phyloP scores from a whole-genome alignment of 495 filamentous ascomycete genomes.

The Hyaloscypha bicolor region DNA sequence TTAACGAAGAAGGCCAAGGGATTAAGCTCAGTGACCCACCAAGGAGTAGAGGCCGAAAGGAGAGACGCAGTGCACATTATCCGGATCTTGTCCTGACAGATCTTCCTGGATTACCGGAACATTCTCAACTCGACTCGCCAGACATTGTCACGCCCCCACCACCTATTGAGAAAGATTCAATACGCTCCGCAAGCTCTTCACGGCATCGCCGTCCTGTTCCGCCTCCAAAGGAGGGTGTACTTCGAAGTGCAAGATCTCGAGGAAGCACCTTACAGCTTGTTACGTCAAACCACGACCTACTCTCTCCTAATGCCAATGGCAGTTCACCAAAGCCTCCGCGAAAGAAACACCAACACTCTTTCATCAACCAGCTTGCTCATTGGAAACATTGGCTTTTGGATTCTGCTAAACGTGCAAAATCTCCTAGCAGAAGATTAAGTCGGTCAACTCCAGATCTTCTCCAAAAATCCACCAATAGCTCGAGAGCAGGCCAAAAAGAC shows the following conservation, averaged over 20 bases:
- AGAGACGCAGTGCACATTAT: slow-evolving; percentile 55
- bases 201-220: slow-evolving; percentile 70
- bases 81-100: slow-evolving; percentile 57
- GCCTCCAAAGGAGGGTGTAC: slow-evolving; percentile 77
- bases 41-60: slow-evolving; percentile 56
- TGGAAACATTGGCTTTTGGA: slow-evolving; percentile 89
- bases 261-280: slow-evolving; percentile 82
- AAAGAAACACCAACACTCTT: slow-evolving; percentile 67
- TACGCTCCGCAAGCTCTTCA: slow-evolving; percentile 70
- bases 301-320: slow-evolving; percentile 50
- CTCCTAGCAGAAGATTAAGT: slow-evolving; percentile 59
- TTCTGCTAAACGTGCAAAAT: slow-evolving; percentile 72
- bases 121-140: slow-evolving; percentile 36
- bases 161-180: slow-evolving; percentile 77
- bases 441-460: slow-evolving; percentile 56
- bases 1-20: slow-evolving; percentile 67
- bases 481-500: slow-evolving; percentile 45
- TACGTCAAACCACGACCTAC: slow-evolving; percentile 67
- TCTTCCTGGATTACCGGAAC: slow-evolving; percentile 73
- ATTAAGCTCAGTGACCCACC: slow-evolving; percentile 49
- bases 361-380: slow-evolving; percentile 77
- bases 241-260: slow-evolving; percentile 63
- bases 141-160: slow-evolving; percentile 55
- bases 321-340: slow-evolving; percentile 54
- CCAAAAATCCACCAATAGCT: slow-evolving; percentile 38